A percentile compares a stretch with the other conserved stretches of the same genome.
Conservation (phyloP, 2,329 filamentous ascomycete genomes). For the Cucurbitaria berberidis region DNA sequence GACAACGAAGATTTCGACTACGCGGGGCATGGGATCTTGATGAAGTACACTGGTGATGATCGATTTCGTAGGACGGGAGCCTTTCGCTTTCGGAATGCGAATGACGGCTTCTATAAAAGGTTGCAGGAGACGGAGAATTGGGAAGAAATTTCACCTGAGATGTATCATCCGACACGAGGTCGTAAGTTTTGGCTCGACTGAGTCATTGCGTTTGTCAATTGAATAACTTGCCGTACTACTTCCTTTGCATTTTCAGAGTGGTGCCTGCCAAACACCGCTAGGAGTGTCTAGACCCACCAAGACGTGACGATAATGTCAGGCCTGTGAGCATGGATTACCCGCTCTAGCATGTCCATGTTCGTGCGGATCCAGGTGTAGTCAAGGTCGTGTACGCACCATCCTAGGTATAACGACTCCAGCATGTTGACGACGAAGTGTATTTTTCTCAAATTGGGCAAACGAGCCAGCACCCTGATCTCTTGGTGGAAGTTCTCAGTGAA, state of each 20-base stretch:
- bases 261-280: too few relatives aligned
- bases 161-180: slow-evolving; percentile 2
- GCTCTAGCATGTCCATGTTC: not conserved
- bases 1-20: slow-evolving; percentile 8
- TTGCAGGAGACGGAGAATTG: slow-evolving; percentile 11
- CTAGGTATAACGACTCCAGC: not conserved
- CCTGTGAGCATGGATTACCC: not conserved
- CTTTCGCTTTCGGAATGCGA: slow-evolving; percentile 17
- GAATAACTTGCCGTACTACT: too few relatives aligned
- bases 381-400: not conserved
- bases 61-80: slow-evolving; percentile 25
- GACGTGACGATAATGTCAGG: not conserved
- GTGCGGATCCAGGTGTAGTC: not conserved
- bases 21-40: slow-evolving; percentile 21
- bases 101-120: not conserved
- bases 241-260: too few relatives aligned
- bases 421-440: not conserved
- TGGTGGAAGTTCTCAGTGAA: not conserved
- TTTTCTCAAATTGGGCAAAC: not conserved
- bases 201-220: not conserved
- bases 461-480: not conserved
- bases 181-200: slow-evolving; percentile 24
- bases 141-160: not conserved
- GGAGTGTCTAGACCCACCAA: not conserved
- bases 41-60: slow-evolving; percentile 9